Evolutionary conservation across 1,284 basidiomycete genomes (phyloP).

Genomic region (Sanguinoderma infundibulare): DNA sequence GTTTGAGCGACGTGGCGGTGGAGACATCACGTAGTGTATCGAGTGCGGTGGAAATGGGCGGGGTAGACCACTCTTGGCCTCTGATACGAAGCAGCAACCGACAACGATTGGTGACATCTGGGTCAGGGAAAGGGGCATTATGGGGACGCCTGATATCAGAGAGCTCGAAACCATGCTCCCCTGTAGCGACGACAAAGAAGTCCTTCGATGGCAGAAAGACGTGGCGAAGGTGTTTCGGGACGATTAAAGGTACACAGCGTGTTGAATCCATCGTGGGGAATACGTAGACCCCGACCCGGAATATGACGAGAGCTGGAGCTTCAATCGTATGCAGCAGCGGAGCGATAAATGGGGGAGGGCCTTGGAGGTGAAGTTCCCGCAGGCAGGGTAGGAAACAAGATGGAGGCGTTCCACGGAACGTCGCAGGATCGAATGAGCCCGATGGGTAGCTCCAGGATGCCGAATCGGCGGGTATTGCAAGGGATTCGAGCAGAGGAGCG

Average conservation of each 20-base stretch:
- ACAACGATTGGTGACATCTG: too few relatives aligned
- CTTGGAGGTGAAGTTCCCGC: not conserved
- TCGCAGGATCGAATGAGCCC: not conserved
- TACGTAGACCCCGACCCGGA: not conserved
- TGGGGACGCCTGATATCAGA: too few relatives aligned
- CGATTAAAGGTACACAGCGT: not conserved
- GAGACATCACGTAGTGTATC: too few relatives aligned
- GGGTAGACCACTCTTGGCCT: too few relatives aligned
- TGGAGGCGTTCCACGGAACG: too few relatives aligned
- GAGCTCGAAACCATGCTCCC: too few relatives aligned
- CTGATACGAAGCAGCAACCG: too few relatives aligned
- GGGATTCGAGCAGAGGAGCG: not conserved
- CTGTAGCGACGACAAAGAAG: too few relatives aligned
- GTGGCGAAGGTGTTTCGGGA: not conserved
- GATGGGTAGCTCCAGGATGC: not conserved
- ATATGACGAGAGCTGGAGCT: not conserved
- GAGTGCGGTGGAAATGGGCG: too few relatives aligned
- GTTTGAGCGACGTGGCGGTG: too few relatives aligned
- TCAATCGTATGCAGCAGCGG: not conserved
- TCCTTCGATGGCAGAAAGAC: too few relatives aligned
- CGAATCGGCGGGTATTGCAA: not conserved
- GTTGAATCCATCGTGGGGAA: not conserved
- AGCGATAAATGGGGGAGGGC: not conserved
- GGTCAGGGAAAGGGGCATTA: too few relatives aligned
- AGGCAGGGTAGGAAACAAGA: not conserved